Base-by-base conservation (phyloP, 306 rosid genomes). In the Quercus cerris region DNA sequence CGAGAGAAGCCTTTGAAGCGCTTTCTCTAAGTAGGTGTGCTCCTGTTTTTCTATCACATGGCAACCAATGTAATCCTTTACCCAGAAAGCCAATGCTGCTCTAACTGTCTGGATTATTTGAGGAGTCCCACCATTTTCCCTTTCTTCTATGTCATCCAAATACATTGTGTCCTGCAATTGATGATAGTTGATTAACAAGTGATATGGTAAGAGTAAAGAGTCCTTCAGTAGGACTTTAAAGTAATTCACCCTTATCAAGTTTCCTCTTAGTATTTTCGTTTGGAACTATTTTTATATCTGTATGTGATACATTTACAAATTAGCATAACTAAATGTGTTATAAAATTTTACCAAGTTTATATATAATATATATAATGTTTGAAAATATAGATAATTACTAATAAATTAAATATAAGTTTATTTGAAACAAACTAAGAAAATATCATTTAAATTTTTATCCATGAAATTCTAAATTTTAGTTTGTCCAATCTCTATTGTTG, bases 111-210 rank as follows among this genome's bases (percentile, higher is more conserved):
- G 97, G 58, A 90, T 90, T 78, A 94, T 92, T 62, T 90, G 98
- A 71, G 98, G 97, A 1, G 98, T 94, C 7, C 98, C 97, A 11
- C 94, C 91, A 77, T 77, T 91, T 81, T 94, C 98, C 86, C 97
- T 88, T 69, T 90, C 97, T 76, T 94, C 95, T 74, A 92, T 88
- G 86, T 77, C 76, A 70, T 92, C 91, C 71, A 41, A 70, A 56
- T 94, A 94, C 17, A 92, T 23, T 31, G 98, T 94, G 73, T 92
- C 97, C 98, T 94, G 86, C 83, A 89, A 5, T 78, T 52, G 14
- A 51, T 19, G 63, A 57, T 20, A 8, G 63, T 19, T 18, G 63
- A 57, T 57, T n/a, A 58, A 20, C 13, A 22, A 12, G 33, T 22
- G 11, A 22, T 59, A 59, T 49, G 67, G 30, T 49, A 11, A 12